A percentile compares a stretch with the other conserved stretches of the same genome.
phyloP scores from a whole-genome alignment of 805 yeast genomes.

The Teunomyces cretensis region DNA sequence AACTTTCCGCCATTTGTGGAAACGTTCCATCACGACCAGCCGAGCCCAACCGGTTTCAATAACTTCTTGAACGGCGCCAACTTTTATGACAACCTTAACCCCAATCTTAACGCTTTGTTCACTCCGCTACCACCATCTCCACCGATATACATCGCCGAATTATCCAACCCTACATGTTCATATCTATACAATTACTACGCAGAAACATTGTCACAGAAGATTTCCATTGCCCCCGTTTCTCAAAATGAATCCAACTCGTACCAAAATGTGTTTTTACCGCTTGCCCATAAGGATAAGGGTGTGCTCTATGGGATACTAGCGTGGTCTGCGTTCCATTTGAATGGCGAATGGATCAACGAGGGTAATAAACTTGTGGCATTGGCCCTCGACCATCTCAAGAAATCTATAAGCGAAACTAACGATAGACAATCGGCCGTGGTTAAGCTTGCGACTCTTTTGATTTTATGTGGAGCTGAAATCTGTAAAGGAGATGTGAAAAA shows the following conservation, averaged over 20 bases:
- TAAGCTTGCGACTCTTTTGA: constrained; percentile 63
- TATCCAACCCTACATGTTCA: constrained; percentile 15
- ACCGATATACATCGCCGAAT: constrained; percentile 22
- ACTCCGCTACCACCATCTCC: constrained; percentile 27
- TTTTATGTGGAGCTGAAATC: constrained; percentile 77
- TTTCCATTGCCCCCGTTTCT: constrained; percentile 48
- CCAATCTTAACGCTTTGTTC: constrained; percentile 20
- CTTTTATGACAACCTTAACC: constrained; percentile 1
- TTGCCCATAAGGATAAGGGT: constrained; percentile 52
- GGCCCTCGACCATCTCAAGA: constrained; percentile 45
- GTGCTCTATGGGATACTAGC: constrained; percentile 53
- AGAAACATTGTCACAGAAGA: constrained; percentile 40
- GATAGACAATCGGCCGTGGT: constrained; percentile 36
- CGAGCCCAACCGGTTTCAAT: background rate
- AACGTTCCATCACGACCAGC: background rate
- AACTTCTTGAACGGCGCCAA: background rate
- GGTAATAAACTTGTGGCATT: constrained; percentile 48
- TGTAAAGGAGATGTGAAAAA: constrained; percentile 78
- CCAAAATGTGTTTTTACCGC: constrained; percentile 52
- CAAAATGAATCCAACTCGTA: constrained; percentile 49
- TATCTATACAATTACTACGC: constrained; percentile 50
- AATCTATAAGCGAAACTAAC: constrained; percentile 13
- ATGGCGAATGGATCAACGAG: constrained; percentile 44
- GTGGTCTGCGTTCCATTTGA: constrained; percentile 56
- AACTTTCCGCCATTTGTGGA: background rate